Evolutionary conservation across 2,329 filamentous ascomycete genomes (phyloP), one percentile per base, ranked within the genome.

Genomic region (Colletotrichum salicis): DNA sequence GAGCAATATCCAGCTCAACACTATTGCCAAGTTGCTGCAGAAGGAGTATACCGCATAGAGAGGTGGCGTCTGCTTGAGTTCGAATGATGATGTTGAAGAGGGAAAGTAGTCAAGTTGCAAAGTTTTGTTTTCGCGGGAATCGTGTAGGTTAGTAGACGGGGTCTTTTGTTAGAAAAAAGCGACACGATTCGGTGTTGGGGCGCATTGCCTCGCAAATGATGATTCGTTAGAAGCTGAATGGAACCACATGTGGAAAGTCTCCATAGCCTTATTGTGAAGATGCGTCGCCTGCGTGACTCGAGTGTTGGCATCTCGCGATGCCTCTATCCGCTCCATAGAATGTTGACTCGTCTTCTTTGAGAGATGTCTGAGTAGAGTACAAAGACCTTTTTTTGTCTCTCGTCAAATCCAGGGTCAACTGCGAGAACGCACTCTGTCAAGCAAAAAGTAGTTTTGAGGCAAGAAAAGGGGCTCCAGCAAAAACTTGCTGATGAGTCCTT

Each of bases 1-100:
- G 67, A 94, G 92, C 83, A 92, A 92, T 80, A 92, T 92, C 70
- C 90, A 92, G 88, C 82, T 91, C 63, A 91, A 90, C 81, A 91
- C 89, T 10, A 91, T 91, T 72, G 89, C 89, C 76, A 91, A 90
- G 83, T 75, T 88, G 63, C 80, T 91, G 72, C 88, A 91, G 80
- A 91, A 91, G 82, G 84, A 91, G 75, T 91, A 90, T 78, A 90
- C 87, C 19, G 71, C 75, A 66, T 85, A 79, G 74, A n/a, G 41
- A 29, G n/a, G 5, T 1, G 48, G 19, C 19, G 22, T 12, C 15
- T 37, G 2, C 15, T 15, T 22, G 31, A 15, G 13, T 15, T 64
- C 22, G 8, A 37, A 7, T 10, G 11, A 45, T 51, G 19, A 15
- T 41, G 27, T 4, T 1, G 48, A 56, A 13, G 24, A 22, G 19